These are phyloP conservation scores for Solanum hybrid DNA, from an alignment of 305 asterid genomes.

Conservation along the genomic window DNA sequence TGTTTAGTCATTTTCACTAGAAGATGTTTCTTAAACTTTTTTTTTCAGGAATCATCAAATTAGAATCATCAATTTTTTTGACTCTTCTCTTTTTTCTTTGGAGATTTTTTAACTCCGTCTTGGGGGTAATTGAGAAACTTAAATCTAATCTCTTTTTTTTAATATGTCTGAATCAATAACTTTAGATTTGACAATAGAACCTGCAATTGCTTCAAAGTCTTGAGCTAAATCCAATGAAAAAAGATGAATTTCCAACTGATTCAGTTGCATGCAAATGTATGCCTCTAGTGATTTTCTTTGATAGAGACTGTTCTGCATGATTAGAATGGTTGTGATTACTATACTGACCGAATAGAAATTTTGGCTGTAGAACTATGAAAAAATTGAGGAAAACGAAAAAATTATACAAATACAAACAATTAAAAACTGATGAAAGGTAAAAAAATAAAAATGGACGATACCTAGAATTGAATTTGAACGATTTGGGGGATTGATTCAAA, in stretches of 20 bases:
- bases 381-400: neutral
- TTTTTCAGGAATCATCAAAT: no score
- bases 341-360: no score
- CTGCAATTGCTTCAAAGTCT: neutral
- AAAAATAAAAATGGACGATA: no score
- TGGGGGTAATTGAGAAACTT: neutral
- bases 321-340: neutral
- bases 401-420: neutral
- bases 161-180: neutral
- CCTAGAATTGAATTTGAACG: neutral
- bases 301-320: neutral
- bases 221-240: neutral
- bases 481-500: neutral
- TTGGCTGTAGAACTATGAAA: neutral
- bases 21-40: neutral
- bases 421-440: neutral
- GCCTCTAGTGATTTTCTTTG: neutral
- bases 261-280: neutral
- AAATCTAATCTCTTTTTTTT: no score
- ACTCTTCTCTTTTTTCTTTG: neutral
- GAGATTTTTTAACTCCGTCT: neutral
- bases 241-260: no score
- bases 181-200: neutral
- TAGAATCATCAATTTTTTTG: neutral
- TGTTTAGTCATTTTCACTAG: neutral